Base-by-base conservation (phyloP, 148 eudicot genomes). In the Limonium bicolor region DNA sequence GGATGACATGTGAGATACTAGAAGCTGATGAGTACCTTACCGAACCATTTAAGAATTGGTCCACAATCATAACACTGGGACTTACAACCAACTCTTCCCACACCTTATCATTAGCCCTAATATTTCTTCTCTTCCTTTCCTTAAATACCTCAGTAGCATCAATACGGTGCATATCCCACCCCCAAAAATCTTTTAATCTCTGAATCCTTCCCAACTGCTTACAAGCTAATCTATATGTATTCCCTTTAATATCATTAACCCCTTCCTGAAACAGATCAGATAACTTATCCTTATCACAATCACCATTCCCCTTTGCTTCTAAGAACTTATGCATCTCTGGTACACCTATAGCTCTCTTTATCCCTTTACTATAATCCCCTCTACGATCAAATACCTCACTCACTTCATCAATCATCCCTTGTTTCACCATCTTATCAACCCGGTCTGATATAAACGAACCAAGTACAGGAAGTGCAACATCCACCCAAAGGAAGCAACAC, bases 401-500 rank as follows among this genome's bases (percentile, higher is more conserved):
- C 2, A 53, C 63, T 36, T 67, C 72, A 7, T 67, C 64, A 4
- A 67, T 45, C 52, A 67, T 8, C 10, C 72, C 72, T 1, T 48
- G 48, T 4, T 40, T 51, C 2, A 51, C 63, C 72, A 61, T 67
- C 20, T 44, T 28, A 40, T 67, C 63, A 10, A 65, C 70, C 0
- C 70, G 43, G 3, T 60, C 41, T 2, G 61, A 65, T 13, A 65
- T 52, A 27, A 54, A 65, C 2, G 49, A 36, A 13, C 24, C 13
- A 15, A 55, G 55, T 19, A 56, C 40, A 4, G 62, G 59, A 47
- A 61, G 33, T 5, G 62, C 41, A 2, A 56, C 67, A 13, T 65
- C 70, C 2, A 65, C 65, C 57, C 65, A 65, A 0, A 65, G 28
- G 44, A 65, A 65, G 20, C 61, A 65, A 34, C 64, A 60, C 7